phyloP scores from a whole-genome alignment of 306 rosid species.

The Lathyrus tuberosus region DNA sequence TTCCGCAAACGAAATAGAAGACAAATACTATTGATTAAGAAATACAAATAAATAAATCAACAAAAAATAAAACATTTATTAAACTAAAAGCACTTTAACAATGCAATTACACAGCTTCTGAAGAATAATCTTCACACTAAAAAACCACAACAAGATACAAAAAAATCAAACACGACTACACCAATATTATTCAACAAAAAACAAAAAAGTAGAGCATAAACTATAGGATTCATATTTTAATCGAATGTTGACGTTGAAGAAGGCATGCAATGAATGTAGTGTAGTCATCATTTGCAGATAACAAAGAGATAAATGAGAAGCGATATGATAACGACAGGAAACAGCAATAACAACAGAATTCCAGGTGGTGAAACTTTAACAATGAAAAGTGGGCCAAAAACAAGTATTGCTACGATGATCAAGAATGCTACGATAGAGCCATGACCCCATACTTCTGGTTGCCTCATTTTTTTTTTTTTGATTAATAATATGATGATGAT shows the following conservation, averaged over 20 bases:
- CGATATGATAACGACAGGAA: constrained; percentile 8
- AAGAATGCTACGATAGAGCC: constrained; percentile 24
- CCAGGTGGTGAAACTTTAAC: constrained; percentile 28
- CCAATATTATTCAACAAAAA: no score
- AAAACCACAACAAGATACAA: no score
- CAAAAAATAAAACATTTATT: background rate
- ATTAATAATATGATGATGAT: background rate
- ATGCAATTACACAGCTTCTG: background rate
- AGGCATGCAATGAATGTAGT: background rate
- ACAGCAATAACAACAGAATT: constrained; percentile 32
- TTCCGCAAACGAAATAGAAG: no score
- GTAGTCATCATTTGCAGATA: constrained; percentile 12
- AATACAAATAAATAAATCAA: no score
- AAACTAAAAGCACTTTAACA: background rate
- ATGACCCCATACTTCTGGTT: constrained; percentile 48
- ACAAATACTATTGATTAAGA: no score
- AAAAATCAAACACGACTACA: no score
- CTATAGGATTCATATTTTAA: no score
- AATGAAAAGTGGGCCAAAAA: constrained; percentile 30
- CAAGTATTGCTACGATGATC: constrained; percentile 18
- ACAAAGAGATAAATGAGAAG: constrained; percentile 32
- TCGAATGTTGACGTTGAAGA: no score
- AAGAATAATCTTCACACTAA: background rate
- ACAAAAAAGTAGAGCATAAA: no score
- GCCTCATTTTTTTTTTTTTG: constrained; percentile 20